Evolutionary conservation across 495 filamentous ascomycete species (phyloP).

Genomic region (Cercophora samala): DNA sequence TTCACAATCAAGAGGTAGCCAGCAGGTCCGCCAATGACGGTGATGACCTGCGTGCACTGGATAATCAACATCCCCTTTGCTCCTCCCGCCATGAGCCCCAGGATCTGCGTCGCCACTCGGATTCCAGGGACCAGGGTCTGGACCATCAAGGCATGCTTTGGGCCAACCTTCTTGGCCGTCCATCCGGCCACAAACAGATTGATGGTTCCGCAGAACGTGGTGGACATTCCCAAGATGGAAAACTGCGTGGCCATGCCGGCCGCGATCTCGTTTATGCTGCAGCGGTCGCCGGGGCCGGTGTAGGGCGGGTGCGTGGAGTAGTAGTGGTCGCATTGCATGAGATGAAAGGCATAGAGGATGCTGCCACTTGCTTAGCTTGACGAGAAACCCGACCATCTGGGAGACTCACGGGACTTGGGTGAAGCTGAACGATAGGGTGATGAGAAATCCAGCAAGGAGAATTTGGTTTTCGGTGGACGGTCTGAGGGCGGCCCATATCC

Average conservation of each 20-base stretch:
- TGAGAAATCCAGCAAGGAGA: slow-evolving; percentile 51
- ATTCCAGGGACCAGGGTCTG: slow-evolving; percentile 52
- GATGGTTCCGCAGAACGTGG: slow-evolving; percentile 49
- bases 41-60: slow-evolving; percentile 54
- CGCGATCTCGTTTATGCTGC: slow-evolving; percentile 47
- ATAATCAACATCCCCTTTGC: slow-evolving; percentile 52
- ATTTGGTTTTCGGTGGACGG: slow-evolving; percentile 40
- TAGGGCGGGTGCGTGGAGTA: slow-evolving; percentile 45
- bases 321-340: slow-evolving; percentile 59
- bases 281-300: slow-evolving; percentile 40
- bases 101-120: slow-evolving; percentile 51
- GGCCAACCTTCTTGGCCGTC: slow-evolving; percentile 54
- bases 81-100: slow-evolving; percentile 51
- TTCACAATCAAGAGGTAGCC: slow-evolving; percentile 58
- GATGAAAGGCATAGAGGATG: slow-evolving; percentile 55
- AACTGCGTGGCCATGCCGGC: slow-evolving; percentile 54
- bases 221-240: slow-evolving; percentile 49
- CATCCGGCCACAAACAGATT: slow-evolving; percentile 58
- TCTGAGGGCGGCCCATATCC: neutral
- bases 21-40: slow-evolving; percentile 53
- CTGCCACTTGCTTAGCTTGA: neutral
- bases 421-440: slow-evolving; percentile 54
- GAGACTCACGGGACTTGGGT: slow-evolving; percentile 54
- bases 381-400: neutral
- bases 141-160: slow-evolving; percentile 49